Base-by-base conservation (phyloP, 2,329 filamentous ascomycete genomes). In the Penicillium fuscoglaucum region DNA sequence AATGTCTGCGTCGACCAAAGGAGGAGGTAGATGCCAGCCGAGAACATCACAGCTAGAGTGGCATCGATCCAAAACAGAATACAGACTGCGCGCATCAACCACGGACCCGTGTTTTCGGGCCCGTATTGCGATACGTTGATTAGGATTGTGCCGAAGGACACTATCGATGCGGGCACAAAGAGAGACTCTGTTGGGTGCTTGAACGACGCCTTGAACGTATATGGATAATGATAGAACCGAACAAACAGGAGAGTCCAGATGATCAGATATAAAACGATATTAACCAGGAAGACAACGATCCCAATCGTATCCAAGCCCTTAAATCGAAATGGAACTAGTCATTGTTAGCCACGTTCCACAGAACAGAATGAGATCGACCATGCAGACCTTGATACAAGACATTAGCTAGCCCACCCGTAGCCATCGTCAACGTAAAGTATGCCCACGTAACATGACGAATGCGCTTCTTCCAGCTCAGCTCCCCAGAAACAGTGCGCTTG, bases 121-220 rank as follows among this genome's bases (percentile, higher is more conserved):
- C 90, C 90, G 70, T 92, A 95, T 70, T 95, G 86, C 43, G 87
- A 89, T 31, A 90, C 84, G 63, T 91, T 93, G 68, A 91, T 90
- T 65, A 91, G 79, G 31, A 93, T 85, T 41, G 91, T 91, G 24
- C 88, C 90, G 60, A 89, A 82, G 17, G 88, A 91, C 57, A 89
- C 85, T 10, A 82, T 77, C 4, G 80, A 85, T 1, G 90, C 84
- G 0, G 90, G 89, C 17, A 91, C 86, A 70, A 93, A 95, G 0
- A 93, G 79, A 10, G 86, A 89, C 70, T 96, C 91, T 0, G 88
- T 87, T 13, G 90, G 90, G 74, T 93, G 90, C 7, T 86, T 79
- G 59, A 95, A 88, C 0, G 89, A 91, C 15, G 84, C 80, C 58
- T 81, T 82, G 69, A 93, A 90, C 9, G 87, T 90, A 19, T 87